Evolutionary conservation across 1,139 yeast genomes (phyloP).

Genomic region (Spathaspora sp.): DNA sequence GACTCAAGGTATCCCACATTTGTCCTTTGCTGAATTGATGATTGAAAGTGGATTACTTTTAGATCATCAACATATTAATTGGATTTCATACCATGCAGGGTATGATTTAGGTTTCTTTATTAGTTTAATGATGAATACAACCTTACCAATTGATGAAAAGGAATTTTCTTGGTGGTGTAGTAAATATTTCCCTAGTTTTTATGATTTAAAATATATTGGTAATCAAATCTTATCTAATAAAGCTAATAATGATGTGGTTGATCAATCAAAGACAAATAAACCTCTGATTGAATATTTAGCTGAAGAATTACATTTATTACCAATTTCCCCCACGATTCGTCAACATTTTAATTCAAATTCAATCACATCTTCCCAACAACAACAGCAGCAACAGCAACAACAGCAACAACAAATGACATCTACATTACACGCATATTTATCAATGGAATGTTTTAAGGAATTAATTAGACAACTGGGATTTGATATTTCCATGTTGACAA

Average conservation of each 20-base stretch:
- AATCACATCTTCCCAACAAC: slow-evolving; percentile 33
- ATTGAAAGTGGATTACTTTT: slow-evolving; percentile 85
- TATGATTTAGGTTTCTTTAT: slow-evolving; percentile 91
- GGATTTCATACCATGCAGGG: slow-evolving; percentile 95
- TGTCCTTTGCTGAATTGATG: slow-evolving; percentile 79
- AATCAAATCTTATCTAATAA: slow-evolving; percentile 43
- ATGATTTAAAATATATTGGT: slow-evolving; percentile 81
- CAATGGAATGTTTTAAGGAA: slow-evolving; percentile 59
- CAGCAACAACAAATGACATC: slow-evolving; percentile 41
- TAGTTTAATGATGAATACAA: slow-evolving; percentile 70
- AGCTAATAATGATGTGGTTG: slow-evolving; percentile 18
- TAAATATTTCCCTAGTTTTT: slow-evolving; percentile 77
- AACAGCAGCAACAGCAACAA: slow-evolving; percentile 26
- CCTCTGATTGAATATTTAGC: slow-evolving; percentile 53
- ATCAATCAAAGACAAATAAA: slow-evolving; percentile 24
- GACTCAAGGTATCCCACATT: slow-evolving; percentile 75
- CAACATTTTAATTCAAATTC: slow-evolving; percentile 44
- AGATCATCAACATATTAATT: slow-evolving; percentile 61
- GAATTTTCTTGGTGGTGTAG: slow-evolving; percentile 75
- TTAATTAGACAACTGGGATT: slow-evolving; percentile 44
- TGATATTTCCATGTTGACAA: slow-evolving; percentile 35
- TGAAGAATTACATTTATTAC: slow-evolving; percentile 57
- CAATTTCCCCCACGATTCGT: slow-evolving; percentile 49
- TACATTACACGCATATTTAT: slow-evolving; percentile 52
- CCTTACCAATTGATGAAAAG: slow-evolving; percentile 78